Evolutionary conservation across 2,329 filamentous ascomycete species (phyloP).

Genomic region (Emmonsiellopsis sp.): DNA sequence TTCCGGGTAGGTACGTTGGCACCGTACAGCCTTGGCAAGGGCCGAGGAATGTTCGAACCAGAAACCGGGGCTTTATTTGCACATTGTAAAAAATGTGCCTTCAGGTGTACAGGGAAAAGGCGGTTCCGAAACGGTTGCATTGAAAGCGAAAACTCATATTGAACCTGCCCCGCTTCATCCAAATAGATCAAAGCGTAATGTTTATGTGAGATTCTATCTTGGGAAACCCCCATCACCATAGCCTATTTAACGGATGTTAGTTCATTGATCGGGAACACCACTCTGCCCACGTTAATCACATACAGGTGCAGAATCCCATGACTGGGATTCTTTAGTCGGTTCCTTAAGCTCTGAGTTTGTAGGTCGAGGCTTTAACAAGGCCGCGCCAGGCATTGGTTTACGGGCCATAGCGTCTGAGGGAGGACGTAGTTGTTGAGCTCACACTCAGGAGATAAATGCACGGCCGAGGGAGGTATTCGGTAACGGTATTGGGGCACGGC

Average conservation of each 20-base stretch:
- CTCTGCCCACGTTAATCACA: background rate
- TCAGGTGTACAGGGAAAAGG: slow-evolving; percentile 1
- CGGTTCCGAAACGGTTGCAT: background rate
- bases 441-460: no score
- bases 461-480: no score
- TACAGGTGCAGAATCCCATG: slow-evolving; percentile 6
- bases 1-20: background rate
- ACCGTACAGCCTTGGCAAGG: background rate
- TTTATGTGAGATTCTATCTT: background rate
- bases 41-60: background rate
- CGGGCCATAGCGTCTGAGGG: no score
- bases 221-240: background rate
- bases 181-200: slow-evolving; percentile 5
- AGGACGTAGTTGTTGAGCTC: no score
- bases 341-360: background rate
- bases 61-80: background rate
- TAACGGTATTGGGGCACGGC: no score
- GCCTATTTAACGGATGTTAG: background rate
- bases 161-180: slow-evolving; percentile 1
- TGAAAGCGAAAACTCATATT: slow-evolving; percentile 1
- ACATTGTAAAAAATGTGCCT: background rate
- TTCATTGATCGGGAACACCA: background rate
- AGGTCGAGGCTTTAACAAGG: background rate
- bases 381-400: background rate
- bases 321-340: slow-evolving; percentile 1